These are phyloP conservation scores for Xerocomellus intermedius DNA, from an alignment of 768 basidiomycete species.

Conservation along the genomic window DNA sequence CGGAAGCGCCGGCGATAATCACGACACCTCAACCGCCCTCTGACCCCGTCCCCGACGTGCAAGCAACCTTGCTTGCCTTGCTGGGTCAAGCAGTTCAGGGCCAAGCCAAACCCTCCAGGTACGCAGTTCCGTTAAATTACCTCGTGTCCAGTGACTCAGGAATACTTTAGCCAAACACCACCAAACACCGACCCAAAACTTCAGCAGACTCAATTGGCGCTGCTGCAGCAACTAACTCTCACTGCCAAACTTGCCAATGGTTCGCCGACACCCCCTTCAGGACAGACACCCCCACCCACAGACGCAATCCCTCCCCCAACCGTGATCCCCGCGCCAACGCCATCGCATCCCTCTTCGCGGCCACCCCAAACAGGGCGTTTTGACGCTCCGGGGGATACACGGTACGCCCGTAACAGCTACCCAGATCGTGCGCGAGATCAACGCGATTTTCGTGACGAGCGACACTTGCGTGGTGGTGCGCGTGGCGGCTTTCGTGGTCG, in stretches of 20 bases:
- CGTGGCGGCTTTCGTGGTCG: conserved; percentile 60
- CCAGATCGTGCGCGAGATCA: conserved; percentile 46
- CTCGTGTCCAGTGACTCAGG: background rate
- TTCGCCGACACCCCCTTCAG: conserved; percentile 24
- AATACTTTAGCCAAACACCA: conserved; percentile 55
- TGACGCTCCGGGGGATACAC: conserved; percentile 37
- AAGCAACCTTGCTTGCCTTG: conserved; percentile 66
- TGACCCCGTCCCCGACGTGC: conserved; percentile 36
- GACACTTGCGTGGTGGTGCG: conserved; percentile 49
- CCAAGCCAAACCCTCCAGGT: conserved; percentile 35
- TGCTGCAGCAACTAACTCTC: conserved; percentile 76
- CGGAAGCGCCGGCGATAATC: conserved; percentile 29
- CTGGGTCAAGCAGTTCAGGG: conserved; percentile 62
- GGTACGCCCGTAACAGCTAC: conserved; percentile 30
- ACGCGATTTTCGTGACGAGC: conserved; percentile 52
- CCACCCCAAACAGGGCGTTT: conserved; percentile 25
- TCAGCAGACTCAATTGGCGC: conserved; percentile 59
- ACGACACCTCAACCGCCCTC: conserved; percentile 28
- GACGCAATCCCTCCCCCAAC: background rate
- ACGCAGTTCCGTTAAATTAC: conserved; percentile 22
- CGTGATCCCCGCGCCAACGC: conserved; percentile 16
- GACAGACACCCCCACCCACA: conserved; percentile 30
- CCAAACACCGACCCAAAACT: conserved; percentile 51
- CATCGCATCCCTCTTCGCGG: conserved; percentile 12
- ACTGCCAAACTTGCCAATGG: conserved; percentile 46